A percentile compares a stretch with the other conserved stretches of the same genome.
These are phyloP conservation scores for Lipomyces spencermartinsiae DNA, from an alignment of 805 yeast species.

Conservation along the genomic window DNA sequence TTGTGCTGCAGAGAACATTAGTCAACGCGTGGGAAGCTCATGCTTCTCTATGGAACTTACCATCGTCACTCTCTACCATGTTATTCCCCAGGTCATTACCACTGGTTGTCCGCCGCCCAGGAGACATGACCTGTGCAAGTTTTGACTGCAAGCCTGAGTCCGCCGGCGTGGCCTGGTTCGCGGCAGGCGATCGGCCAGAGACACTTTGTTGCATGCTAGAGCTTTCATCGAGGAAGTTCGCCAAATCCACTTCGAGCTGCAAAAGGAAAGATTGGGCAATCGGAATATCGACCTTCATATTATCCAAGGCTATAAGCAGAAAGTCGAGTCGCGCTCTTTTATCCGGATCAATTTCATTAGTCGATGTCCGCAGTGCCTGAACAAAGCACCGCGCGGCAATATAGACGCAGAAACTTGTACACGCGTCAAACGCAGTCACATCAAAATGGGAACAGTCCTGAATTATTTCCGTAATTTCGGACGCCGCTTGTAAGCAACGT, in stretches of 20 bases:
- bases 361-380: constrained; percentile 18
- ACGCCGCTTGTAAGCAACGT: constrained; percentile 26
- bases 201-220: no score
- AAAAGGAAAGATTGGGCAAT: constrained; percentile 28
- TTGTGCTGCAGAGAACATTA: no score
- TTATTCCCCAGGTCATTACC: no score
- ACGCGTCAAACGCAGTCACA: constrained; percentile 9
- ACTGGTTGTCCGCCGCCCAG: no score
- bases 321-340: constrained; percentile 22
- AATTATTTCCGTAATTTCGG: constrained; percentile 25
- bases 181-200: no score
- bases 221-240: constrained; percentile 3
- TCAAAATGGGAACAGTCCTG: constrained; percentile 19
- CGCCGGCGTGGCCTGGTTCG: no score
- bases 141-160: no score
- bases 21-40: no score
- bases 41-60: no score
- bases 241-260: constrained; percentile 34
- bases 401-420: constrained; percentile 21
- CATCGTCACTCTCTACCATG: no score
- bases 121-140: no score
- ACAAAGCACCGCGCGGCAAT: constrained; percentile 34
- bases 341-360: background rate
- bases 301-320: constrained; percentile 28
- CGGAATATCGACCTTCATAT: constrained; percentile 18